Evolutionary conservation across 257 asterid genomes (phyloP).

Genomic region (Schizonepeta tenuifolia): DNA sequence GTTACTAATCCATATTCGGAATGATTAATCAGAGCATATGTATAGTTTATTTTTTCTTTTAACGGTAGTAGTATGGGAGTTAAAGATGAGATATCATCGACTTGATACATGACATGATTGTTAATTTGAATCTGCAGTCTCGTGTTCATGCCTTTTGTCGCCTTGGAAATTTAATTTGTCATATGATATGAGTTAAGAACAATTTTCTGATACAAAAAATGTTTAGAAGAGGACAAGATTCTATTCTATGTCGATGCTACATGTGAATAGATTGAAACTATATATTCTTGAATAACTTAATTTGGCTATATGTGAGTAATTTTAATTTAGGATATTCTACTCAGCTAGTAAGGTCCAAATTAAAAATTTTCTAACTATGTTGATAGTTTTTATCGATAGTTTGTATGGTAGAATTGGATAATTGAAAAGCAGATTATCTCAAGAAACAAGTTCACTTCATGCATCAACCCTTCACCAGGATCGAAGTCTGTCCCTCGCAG

Average conservation of each 20-base stretch:
- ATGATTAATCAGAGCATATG: background rate
- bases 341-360: background rate
- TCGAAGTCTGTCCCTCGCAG: slow-evolving; percentile 25
- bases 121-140: background rate
- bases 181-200: slow-evolving; percentile 6
- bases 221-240: background rate
- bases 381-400: background rate
- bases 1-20: background rate
- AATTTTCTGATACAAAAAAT: background rate
- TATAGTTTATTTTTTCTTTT: background rate
- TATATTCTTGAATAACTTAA: background rate
- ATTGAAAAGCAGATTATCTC: background rate
- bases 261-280: slow-evolving; percentile 3
- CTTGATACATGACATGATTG: background rate
- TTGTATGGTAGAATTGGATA: background rate
- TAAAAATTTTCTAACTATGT: too few species aligned
- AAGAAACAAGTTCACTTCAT: slow-evolving; percentile 26
- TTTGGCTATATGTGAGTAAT: background rate
- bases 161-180: background rate
- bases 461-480: background rate
- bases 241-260: slow-evolving; percentile 10
- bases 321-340: background rate
- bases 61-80: too few species aligned
- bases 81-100: background rate
- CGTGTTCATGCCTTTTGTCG: slow-evolving; percentile 20